Evolutionary conservation across 176 grass and related monocot species (phyloP), one percentile per base, ranked within the genome.

Genomic region (Leersia perrieri): DNA sequence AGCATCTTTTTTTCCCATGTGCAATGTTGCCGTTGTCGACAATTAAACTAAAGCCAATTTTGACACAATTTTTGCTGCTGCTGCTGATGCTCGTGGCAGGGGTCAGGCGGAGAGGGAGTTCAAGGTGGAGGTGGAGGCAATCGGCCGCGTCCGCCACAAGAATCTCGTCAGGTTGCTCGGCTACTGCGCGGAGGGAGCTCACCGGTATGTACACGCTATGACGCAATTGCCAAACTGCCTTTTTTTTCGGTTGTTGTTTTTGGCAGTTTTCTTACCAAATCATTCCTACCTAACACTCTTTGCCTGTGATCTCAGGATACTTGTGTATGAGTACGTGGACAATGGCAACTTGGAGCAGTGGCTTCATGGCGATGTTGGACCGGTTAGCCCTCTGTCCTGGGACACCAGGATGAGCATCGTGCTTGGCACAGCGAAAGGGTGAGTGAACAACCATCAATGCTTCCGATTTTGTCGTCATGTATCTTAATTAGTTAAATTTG

Each of bases 281-380:
- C 34, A 73, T 1, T 4, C 25, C 4, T 74, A 69, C 73, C 67
- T 44, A 73, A 25, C 23, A 28, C 34, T 57, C 60, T 80, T 80
- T 88, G 47, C 78, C 82, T 89, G 72, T 77, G 63, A 58, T 45
- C 16, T 36, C 83, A 97, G 94, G 88, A 89, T 97, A 4, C 91
- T 97, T 60, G 91, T 97, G n/a, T 97, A 97, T 58, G 94, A 97
- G 68, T 97, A 89, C 47, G 88, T 93, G 63, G 91, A 97, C 42
- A 93, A 93, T 42, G 91, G 94, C 78, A 97, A 97, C 86, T 77
- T 97, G 53, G 94, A 97, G 85, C 94, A 97, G 73, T 93, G 94
- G 90, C 91, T 97, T 20, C 94, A 97, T 77, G 94, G 91, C 30
- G 89, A 93, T 18, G 83, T 83, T 32, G 91, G 88, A 36, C 27